Percentiles rank a stretch among this genome's conserved stretches.
These are phyloP conservation scores for Sclerospora graminicola DNA, from an alignment of 352 stramenopile species.

Conservation along the genomic window DNA sequence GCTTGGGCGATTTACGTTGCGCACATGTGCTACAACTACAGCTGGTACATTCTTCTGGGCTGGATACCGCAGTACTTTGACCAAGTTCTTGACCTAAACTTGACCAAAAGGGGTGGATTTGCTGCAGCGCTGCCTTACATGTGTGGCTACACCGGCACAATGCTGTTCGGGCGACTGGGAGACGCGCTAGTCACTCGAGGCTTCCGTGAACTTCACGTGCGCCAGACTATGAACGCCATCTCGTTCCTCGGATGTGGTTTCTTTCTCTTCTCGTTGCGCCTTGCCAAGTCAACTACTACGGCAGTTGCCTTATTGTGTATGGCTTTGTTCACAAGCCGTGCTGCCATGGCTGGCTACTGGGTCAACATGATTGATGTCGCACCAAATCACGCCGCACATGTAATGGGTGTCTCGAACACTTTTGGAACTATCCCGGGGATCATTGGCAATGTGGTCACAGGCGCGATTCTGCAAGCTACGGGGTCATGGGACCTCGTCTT, in stretches of 20 bases:
- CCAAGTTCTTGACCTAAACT: conserved; percentile 63
- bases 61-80: conserved; percentile 86
- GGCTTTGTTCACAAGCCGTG: conserved; percentile 68
- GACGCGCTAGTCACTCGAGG: conserved; percentile 57
- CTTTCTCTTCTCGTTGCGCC: conserved; percentile 65
- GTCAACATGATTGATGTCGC: conserved; percentile 88
- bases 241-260: conserved; percentile 61
- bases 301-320: conserved; percentile 63
- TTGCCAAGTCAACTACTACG: conserved; percentile 33
- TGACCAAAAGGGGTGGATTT: conserved; percentile 55
- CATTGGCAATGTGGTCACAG: conserved; percentile 77
- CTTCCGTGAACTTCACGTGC: conserved; percentile 62
- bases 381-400: conserved; percentile 63
- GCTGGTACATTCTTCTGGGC: conserved; percentile 79
- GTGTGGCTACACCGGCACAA: conserved; percentile 62
- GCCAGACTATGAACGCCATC: conserved; percentile 67
- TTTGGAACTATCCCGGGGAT: conserved; percentile 79
- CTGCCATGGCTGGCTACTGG: conserved; percentile 74
- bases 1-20: conserved; percentile 81
- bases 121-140: conserved; percentile 66
- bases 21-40: conserved; percentile 85
- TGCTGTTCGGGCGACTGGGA: conserved; percentile 59
- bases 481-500: conserved; percentile 81
- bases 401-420: conserved; percentile 85
- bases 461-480: conserved; percentile 58